Base-by-base conservation (phyloP, 805 yeast genomes). In the Dipodascopsis tothii region DNA sequence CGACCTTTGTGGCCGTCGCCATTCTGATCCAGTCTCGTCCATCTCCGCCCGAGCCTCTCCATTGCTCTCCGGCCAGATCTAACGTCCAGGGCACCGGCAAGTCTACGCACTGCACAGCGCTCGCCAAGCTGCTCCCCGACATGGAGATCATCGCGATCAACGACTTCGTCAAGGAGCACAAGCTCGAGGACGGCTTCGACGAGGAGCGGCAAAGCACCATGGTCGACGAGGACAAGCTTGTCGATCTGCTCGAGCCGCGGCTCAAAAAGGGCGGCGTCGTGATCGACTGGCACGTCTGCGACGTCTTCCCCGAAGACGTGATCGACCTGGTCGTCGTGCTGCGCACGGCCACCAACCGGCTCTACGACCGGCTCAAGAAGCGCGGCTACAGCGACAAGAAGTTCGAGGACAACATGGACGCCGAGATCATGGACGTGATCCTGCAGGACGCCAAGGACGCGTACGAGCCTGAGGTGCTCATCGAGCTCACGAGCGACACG, bases 231-330 rank as follows among this genome's bases (percentile, higher is more conserved):
- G 97, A 92, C 59, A 80, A 78, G 54, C 68, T 90, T 11, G 64
- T 87, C 45, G 97, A 92, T 61, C 75, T 76, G 20, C 64, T 92
- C 39, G 96, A 88, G 61, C 80, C 81, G 4, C 74, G 81, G 33
- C 68, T 88, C 39, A 81, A 81, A 41, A 69, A 77, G 51, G 99
- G 99, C n/a, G 95, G 94, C 1, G 71, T 73, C n/a, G 69, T 92
- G 5, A 72, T 92, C 9, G 99, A 92, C 63, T 92, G 98, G 98
- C 99, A 92, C 61, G 92, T 90, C 36, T 86, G 95, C 65, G 98
- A 92, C 58, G 76, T 85, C 18, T 90, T 92, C 60, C 97, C 97
- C 1, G 97, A 87, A 60, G 69, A 94, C 54, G 74, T 86, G 61
- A 84, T 92, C 40, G 99, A 92, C 63, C 70, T 92, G 50, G 97